Conservation (phyloP, 441 rosid genomes). For the Aleurites moluccanus region DNA sequence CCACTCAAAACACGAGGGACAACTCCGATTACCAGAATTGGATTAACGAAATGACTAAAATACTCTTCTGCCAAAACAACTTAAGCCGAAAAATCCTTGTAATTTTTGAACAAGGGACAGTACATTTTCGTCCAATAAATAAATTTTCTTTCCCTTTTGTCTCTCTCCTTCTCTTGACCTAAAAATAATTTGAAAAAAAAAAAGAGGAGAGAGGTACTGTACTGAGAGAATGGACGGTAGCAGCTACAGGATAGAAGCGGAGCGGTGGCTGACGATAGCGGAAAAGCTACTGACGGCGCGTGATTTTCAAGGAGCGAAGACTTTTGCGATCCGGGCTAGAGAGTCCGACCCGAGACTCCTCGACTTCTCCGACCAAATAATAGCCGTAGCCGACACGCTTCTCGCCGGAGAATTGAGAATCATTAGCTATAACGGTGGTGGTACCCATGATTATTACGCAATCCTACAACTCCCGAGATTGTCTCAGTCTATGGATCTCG, state of each 20-base stretch:
- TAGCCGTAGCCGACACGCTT: slow-evolving; percentile 76
- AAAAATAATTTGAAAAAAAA: neutral
- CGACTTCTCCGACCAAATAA: slow-evolving; percentile 59
- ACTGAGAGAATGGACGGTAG: slow-evolving; percentile 30
- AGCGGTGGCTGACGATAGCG: slow-evolving; percentile 74
- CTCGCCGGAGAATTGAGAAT: slow-evolving; percentile 52
- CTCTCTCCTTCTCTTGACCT: neutral
- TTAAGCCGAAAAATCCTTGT: neutral
- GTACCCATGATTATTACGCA: slow-evolving; percentile 66
- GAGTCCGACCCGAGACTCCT: slow-evolving; percentile 65
- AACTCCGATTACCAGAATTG: neutral
- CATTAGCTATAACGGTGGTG: slow-evolving; percentile 29
- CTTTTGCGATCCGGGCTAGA: slow-evolving; percentile 78
- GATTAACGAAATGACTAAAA: neutral
- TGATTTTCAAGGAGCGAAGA: slow-evolving; percentile 78
- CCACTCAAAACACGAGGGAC: neutral
- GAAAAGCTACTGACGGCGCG: slow-evolving; percentile 74
- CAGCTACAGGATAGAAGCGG: slow-evolving; percentile 60
- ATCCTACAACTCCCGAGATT: slow-evolving; percentile 69
- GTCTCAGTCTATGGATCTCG: slow-evolving; percentile 58
- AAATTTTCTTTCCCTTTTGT: neutral
- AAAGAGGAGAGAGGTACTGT: neutral
- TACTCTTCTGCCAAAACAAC: neutral
- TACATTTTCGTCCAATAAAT: slow-evolving; percentile 21
- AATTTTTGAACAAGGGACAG: neutral